Evolutionary conservation across 2,329 filamentous ascomycete genomes (phyloP), one percentile per base, ranked within the genome.

Genomic region (Pseudocercospora pini-densiflorae): DNA sequence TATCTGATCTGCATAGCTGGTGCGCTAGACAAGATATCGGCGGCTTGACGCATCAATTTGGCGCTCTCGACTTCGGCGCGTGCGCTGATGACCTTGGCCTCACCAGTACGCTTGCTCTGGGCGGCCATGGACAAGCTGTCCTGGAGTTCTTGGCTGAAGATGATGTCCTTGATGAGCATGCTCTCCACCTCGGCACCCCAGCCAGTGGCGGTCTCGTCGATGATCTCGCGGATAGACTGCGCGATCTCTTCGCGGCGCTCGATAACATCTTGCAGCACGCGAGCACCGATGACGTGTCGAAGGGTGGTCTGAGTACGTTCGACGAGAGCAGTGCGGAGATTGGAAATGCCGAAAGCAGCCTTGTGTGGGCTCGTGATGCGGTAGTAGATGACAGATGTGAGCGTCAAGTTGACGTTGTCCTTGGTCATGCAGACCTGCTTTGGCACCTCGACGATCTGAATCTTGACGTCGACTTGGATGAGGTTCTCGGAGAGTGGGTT

Each of bases 391-490:
- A 99, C 95, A 5, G 92, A 97, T 57, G 94, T 98, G 72, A 99
- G 86, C 75, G 94, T 90, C 49, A 99, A 86, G 54, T 92, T 97
- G 70, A 98, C 95, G 76, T 99, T 99, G 85, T 99, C 95, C 84
- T 98, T 98, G 79, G 95, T 99, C 94, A 99, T 99, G 86, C 95
- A 98, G 69, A 94, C 89, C 82, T 99, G 95, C 81, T 94, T 89
- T 19, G 94, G 94, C 24, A 99, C 95, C 84, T 99, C 91, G 54
- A 96, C 93, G 71, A 97, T 97, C 83, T 99, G 95, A 74, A 98
- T 97, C 89, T 98, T 99, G 83, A 99, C 95, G 79, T 99, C 95
- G 77, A 99, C 91, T 75, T 96, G 92, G 73, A 93, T 90, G 49
- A 99, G 86, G 65, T 86, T 88, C 85, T 99, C 95, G 75, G 91